Conservation (phyloP, 2,329 filamentous ascomycete genomes). For the Calonectria pteridis region DNA sequence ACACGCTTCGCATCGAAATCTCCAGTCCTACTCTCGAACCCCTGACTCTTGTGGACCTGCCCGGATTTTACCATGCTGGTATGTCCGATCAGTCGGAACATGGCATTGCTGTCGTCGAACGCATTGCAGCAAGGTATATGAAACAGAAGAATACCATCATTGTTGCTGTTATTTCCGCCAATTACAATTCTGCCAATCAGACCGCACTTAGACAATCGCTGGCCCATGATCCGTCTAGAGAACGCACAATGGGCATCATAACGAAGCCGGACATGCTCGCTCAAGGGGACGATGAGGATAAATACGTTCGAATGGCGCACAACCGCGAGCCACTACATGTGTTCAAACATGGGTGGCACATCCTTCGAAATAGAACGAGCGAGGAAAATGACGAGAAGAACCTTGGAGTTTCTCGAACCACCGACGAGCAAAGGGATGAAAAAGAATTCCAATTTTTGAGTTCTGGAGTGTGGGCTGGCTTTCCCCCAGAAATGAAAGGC, state of each 20-base stretch:
- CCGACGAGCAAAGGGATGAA: constrained; percentile 39
- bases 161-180: background rate
- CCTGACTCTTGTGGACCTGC: background rate
- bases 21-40: background rate
- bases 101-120: background rate
- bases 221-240: background rate
- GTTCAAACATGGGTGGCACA: constrained; percentile 61
- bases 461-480: constrained; percentile 37
- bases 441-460: constrained; percentile 48
- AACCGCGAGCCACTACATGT: constrained; percentile 42
- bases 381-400: constrained; percentile 37
- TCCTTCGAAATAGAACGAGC: constrained; percentile 60
- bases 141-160: background rate
- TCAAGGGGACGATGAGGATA: constrained; percentile 28
- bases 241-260: constrained; percentile 12
- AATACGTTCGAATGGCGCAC: constrained; percentile 48
- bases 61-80: background rate
- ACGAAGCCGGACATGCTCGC: background rate
- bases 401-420: background rate
- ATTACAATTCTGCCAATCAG: constrained; percentile 19
- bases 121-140: background rate
- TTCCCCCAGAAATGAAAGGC: constrained; percentile 46
- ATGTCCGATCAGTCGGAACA: background rate
- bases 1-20: background rate
- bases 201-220: constrained; percentile 43